Conservation (phyloP, 768 basidiomycete genomes). For the Dacryopinax primogenitus region DNA sequence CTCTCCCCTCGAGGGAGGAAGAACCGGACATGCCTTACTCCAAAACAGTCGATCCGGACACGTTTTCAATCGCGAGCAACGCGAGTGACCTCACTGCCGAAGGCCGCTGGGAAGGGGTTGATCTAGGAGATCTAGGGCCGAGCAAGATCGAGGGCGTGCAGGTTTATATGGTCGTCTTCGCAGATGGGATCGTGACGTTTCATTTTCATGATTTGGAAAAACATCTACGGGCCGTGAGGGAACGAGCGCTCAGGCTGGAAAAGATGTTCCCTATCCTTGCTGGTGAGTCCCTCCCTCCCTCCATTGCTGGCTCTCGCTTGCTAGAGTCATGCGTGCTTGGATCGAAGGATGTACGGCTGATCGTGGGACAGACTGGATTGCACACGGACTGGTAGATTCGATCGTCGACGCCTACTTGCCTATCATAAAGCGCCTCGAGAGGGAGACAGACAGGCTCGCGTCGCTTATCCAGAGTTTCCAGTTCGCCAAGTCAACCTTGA, state of each 20-base stretch:
- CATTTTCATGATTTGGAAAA: not conserved
- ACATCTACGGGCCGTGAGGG: not conserved
- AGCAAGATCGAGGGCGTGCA: conserved; percentile 53
- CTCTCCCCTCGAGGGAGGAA: conserved; percentile 45
- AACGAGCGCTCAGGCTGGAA: not conserved
- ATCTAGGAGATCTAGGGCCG: conserved; percentile 20
- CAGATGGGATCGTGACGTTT: conserved; percentile 57
- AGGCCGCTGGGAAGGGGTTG: conserved; percentile 23
- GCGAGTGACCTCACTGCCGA: conserved; percentile 20
- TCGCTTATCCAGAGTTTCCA: conserved; percentile 24
- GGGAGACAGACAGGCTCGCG: conserved; percentile 64
- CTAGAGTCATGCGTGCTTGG: no score
- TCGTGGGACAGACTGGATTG: conserved; percentile 71
- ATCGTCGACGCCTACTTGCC: conserved; percentile 92
- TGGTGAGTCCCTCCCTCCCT: not conserved
- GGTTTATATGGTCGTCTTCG: conserved; percentile 80
- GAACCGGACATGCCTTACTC: conserved; percentile 25
- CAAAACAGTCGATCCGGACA: conserved; percentile 24
- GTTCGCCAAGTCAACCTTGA: not conserved
- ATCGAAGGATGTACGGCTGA: no score
- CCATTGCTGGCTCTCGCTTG: not conserved
- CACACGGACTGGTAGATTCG: conserved; percentile 81
- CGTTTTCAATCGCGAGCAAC: conserved; percentile 15
- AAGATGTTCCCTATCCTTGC: not conserved
- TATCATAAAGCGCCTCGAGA: conserved; percentile 63